These are phyloP conservation scores for Starmerella scarabaei DNA, from an alignment of 805 yeast species.

Conservation along the genomic window DNA sequence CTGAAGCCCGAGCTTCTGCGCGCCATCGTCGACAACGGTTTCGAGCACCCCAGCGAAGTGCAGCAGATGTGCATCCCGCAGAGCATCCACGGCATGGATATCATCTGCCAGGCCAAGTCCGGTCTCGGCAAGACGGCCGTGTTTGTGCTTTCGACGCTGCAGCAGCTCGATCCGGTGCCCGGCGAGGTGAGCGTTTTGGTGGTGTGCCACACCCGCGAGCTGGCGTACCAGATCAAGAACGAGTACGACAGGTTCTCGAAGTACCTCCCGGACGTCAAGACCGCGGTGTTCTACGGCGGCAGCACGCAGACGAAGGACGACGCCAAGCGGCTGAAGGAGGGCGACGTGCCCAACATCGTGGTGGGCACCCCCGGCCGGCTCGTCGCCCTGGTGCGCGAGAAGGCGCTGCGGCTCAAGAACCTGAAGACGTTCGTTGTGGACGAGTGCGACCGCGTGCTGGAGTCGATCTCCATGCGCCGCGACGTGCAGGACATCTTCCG, in stretches of 20 bases:
- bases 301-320: slow-evolving; percentile 64
- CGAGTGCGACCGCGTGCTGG: slow-evolving; percentile 97
- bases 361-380: slow-evolving; percentile 98
- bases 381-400: slow-evolving; percentile 85
- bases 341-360: slow-evolving; percentile 79
- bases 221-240: slow-evolving; percentile 95
- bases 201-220: slow-evolving; percentile 95
- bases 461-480: slow-evolving; percentile 85
- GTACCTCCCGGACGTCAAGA: slow-evolving; percentile 94
- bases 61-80: slow-evolving; percentile 98
- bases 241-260: slow-evolving; percentile 96
- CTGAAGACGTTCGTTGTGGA: slow-evolving; percentile 91
- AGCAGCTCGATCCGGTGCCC: slow-evolving; percentile 92
- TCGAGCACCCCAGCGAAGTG: slow-evolving; percentile 98
- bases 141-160: slow-evolving; percentile 87
- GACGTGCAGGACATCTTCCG: slow-evolving; percentile 97
- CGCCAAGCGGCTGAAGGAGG: slow-evolving; percentile 76
- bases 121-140: slow-evolving; percentile 99
- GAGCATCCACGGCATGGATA: slow-evolving; percentile 94
- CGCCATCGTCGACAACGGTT: slow-evolving; percentile 98
- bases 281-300: slow-evolving; percentile 97
- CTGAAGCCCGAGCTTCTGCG: slow-evolving; percentile 93
- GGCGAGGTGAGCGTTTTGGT: slow-evolving; percentile 94
- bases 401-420: slow-evolving; percentile 70
- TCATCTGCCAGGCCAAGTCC: slow-evolving; percentile 96